A percentile compares a stretch with the other conserved stretches of the same genome.
These are phyloP conservation scores for Pelargonium citronellum DNA, from an alignment of 441 rosid genomes.

Conservation along the genomic window DNA sequence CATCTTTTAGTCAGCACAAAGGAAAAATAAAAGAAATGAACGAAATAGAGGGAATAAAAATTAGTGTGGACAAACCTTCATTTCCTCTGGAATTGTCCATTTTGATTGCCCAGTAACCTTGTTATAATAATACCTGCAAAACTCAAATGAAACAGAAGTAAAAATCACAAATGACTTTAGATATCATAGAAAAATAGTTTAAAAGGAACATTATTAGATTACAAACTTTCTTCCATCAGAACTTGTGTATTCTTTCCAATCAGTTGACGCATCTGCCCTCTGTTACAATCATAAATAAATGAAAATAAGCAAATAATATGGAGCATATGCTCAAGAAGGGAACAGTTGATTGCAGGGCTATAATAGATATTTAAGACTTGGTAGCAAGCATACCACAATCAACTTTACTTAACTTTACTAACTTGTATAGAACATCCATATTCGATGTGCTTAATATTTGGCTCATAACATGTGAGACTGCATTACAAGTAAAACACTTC, in stretches of 20 bases:
- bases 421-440: not conserved
- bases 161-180: slow-evolving; percentile 22
- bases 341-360: slow-evolving; percentile 10
- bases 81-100: slow-evolving; percentile 62
- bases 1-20: slow-evolving; percentile 15
- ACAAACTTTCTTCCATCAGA: slow-evolving; percentile 66
- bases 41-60: slow-evolving; percentile 11
- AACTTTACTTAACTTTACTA: not conserved
- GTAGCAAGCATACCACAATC: slow-evolving; percentile 10
- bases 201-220: slow-evolving; percentile 22
- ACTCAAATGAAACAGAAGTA: slow-evolving; percentile 21
- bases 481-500: not conserved
- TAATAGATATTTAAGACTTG: not conserved
- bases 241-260: slow-evolving; percentile 70
- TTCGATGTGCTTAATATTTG: not conserved
- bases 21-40: slow-evolving; percentile 9
- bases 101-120: slow-evolving; percentile 63
- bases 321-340: slow-evolving; percentile 9
- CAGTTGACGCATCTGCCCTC: slow-evolving; percentile 68
- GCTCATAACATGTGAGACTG: not conserved
- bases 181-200: slow-evolving; percentile 8
- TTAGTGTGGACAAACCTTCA: slow-evolving; percentile 42
- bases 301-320: slow-evolving; percentile 20
- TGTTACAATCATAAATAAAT: slow-evolving; percentile 32
- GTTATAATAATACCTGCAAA: slow-evolving; percentile 60